Conservation (phyloP, 208 protist species). For the Trypanosoma congolense region DNA sequence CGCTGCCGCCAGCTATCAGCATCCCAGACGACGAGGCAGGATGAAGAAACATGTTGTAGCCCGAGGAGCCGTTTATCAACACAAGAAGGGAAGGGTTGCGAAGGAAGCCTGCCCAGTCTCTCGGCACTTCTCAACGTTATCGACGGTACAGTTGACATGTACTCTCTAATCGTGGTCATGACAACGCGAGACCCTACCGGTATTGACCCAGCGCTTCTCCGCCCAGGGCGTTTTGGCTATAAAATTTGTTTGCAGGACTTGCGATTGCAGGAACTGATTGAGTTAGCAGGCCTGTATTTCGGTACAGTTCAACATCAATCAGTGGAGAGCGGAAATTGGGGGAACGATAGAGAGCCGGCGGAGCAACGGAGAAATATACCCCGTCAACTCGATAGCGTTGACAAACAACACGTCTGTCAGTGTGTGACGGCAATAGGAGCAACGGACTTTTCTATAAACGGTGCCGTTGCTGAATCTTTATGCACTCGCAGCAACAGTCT, state of each 20-base stretch:
- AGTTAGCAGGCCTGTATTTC: slow-evolving; percentile 75
- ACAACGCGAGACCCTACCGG: slow-evolving; percentile 81
- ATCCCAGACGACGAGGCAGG: background rate
- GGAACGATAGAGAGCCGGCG: background rate
- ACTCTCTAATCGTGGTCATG: slow-evolving; percentile 80
- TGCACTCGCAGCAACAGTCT: slow-evolving; percentile 7
- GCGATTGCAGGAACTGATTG: slow-evolving; percentile 32
- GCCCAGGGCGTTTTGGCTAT: slow-evolving; percentile 77
- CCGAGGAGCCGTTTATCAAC: background rate
- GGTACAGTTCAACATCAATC: slow-evolving; percentile 26
- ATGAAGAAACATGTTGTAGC: background rate
- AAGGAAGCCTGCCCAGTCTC: slow-evolving; percentile 59
- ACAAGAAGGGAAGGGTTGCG: slow-evolving; percentile 25
- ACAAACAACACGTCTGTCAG: background rate
- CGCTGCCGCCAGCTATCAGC: slow-evolving; percentile 20
- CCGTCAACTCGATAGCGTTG: background rate
- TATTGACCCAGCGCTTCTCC: slow-evolving; percentile 83
- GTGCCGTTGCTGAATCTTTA: slow-evolving; percentile 15
- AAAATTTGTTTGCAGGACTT: slow-evolving; percentile 69
- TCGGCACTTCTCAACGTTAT: slow-evolving; percentile 85
- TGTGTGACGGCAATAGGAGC: background rate
- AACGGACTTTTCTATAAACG: slow-evolving; percentile 9
- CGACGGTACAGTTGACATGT: slow-evolving; percentile 84
- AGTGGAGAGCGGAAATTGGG: background rate
- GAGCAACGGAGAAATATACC: background rate